Base-by-base conservation (phyloP, 148 eudicot genomes). In the Chenopodium berlandieri region DNA sequence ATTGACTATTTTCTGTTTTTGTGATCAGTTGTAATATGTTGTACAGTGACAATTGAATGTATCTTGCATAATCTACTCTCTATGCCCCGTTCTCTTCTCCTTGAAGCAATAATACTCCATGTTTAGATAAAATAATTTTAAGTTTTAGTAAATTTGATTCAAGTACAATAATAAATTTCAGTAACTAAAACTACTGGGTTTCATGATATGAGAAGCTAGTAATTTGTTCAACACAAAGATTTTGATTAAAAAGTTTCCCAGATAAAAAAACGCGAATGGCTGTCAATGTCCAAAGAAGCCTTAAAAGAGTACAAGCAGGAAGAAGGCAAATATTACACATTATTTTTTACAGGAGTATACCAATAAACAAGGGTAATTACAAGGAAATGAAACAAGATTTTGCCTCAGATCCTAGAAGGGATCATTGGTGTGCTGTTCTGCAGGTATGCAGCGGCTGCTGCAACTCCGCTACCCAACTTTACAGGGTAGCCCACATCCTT, bases 401-500 rank as follows among this genome's bases (percentile, higher is more conserved):
- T 27, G 73, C 60, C 86, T 96, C 89, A 96, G 84, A 96, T 92
- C 92, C 98, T 92, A 54, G 99, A 96, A 71, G 94, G 83, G 78
- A 96, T 96, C 89, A 96, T 80, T 0, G 99, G 99, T 78, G 86
- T 92, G 31, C 86, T 75, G 89, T 94, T 94, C 82, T 92, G 95
- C 68, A 96, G 87, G 88, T 79, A 96, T 44, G 98, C 90, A 82
- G 82, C 77, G 50, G 99, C 98, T 46, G 98, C 99, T 27, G 87
- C 98, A 37, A 96, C 95, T 23, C 99, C 99, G 40, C 95, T 94
- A 60, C 99, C 99, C 65, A 96, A 89, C 91, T 92, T 88, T 63
- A 96, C 98, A 0, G 98, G 97, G 87, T 96, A 96, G 0, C 99
- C 99, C 4, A 96, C 98, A 58, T 96, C 99, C 83, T 94, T 96